Conservation (phyloP, 2,329 filamentous ascomycete genomes). For the Aureobasidium vineae region DNA sequence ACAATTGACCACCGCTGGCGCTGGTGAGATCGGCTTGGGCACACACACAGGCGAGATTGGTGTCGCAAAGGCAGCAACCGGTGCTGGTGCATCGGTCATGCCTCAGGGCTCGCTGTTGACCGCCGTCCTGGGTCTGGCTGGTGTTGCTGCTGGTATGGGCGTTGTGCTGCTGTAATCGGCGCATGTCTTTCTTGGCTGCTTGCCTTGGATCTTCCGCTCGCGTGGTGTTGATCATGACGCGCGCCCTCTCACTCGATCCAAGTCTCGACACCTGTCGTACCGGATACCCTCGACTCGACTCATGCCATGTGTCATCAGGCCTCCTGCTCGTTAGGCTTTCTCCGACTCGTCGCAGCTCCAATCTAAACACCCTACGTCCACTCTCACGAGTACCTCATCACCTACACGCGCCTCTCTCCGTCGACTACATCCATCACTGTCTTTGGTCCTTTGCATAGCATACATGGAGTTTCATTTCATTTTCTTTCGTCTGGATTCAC, state of each 20-base stretch:
- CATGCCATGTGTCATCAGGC: neutral
- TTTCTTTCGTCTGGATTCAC: neutral
- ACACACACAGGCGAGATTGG: slow-evolving; percentile 28
- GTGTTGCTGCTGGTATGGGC: slow-evolving; percentile 21
- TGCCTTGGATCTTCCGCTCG: neutral
- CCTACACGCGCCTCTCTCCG: neutral
- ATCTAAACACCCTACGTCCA: neutral
- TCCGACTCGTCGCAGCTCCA: neutral
- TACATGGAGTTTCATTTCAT: neutral
- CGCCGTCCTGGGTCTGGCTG: neutral
- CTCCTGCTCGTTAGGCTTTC: neutral
- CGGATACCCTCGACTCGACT: neutral
- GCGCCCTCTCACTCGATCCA: neutral
- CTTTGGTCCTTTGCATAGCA: neutral
- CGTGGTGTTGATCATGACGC: neutral
- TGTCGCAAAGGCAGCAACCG: slow-evolving; percentile 6
- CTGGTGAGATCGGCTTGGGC: slow-evolving; percentile 36
- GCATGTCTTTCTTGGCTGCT: neutral
- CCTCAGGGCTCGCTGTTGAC: slow-evolving; percentile 19
- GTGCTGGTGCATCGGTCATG: slow-evolving; percentile 1
- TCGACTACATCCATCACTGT: neutral
- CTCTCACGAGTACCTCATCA: neutral
- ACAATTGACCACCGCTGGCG: slow-evolving; percentile 32
- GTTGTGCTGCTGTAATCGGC: slow-evolving; percentile 9
- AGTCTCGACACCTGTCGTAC: neutral